Conservation (phyloP, 345 rosid genomes). For the Citrus sp. region DNA sequence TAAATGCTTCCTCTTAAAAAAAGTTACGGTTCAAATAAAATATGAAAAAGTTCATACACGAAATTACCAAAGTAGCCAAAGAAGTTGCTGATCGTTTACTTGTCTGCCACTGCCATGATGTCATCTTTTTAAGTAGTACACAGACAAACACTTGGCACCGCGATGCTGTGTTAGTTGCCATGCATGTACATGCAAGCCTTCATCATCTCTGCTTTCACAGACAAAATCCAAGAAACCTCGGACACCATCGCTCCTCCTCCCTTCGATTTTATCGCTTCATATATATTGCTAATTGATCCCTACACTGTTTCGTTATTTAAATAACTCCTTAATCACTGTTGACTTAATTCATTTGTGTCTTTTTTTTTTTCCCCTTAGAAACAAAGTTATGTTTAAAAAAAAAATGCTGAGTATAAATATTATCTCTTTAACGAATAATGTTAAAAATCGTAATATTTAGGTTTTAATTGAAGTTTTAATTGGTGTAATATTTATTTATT, state of each 20-base stretch:
- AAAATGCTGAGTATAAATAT: no score
- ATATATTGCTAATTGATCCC: not conserved
- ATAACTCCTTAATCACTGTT: not conserved
- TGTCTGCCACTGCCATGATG: not conserved
- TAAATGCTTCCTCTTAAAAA: no score
- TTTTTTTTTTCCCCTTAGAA: not conserved
- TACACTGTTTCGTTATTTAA: not conserved
- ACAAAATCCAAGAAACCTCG: not conserved
- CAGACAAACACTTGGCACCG: conserved; percentile 4
- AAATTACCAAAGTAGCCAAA: not conserved
- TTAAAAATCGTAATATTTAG: no score
- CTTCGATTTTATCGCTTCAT: not conserved
- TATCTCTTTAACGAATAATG: no score
- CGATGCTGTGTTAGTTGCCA: not conserved
- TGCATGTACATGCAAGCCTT: conserved; percentile 14
- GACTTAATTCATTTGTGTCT: not conserved
- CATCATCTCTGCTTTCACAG: not conserved
- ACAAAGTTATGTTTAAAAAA: no score
- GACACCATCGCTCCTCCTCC: not conserved
- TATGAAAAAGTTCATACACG: no score
- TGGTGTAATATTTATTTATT: no score
- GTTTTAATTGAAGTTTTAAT: no score
- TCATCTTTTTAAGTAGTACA: no score
- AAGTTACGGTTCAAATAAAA: no score
- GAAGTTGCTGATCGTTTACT: not conserved